Conservation (phyloP, 1,139 yeast species). For the Meyerozyma elateridarum region DNA sequence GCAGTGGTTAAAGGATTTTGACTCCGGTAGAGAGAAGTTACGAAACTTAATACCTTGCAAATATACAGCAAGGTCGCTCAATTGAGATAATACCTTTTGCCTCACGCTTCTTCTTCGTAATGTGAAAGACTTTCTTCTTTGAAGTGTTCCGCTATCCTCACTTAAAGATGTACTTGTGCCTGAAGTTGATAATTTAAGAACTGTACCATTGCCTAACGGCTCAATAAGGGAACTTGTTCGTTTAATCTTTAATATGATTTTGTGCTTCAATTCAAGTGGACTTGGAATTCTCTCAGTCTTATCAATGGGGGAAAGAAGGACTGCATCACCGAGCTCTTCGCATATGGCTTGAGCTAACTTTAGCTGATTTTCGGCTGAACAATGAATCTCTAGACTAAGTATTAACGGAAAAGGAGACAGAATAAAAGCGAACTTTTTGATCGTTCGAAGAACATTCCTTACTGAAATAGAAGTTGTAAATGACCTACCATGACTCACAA, state of each 20-base stretch:
- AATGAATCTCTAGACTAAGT: conserved; percentile 81
- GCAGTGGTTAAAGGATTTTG: conserved; percentile 75
- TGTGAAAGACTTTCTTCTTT: conserved; percentile 16
- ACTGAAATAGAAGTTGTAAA: conserved; percentile 73
- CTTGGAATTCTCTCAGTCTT: conserved; percentile 49
- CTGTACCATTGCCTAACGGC: conserved; percentile 8
- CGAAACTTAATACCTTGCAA: conserved; percentile 71
- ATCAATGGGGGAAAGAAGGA: conserved; percentile 44
- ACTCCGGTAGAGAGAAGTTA: conserved; percentile 81
- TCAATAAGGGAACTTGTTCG: conserved; percentile 31
- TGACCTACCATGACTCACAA: conserved; percentile 85
- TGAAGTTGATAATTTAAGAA: no score
- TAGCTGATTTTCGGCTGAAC: conserved; percentile 61
- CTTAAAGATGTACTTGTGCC: conserved; percentile 44
- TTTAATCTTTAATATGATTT: conserved; percentile 74
- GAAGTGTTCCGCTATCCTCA: conserved; percentile 33
- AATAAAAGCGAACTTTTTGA: conserved; percentile 81
- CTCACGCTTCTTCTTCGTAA: conserved; percentile 20
- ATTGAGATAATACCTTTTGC: conserved; percentile 34
- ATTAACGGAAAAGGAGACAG: conserved; percentile 81
- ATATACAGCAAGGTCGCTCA: conserved; percentile 63
- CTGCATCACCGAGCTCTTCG: conserved; percentile 53
- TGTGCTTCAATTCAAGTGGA: conserved; percentile 66
- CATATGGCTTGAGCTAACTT: conserved; percentile 49
- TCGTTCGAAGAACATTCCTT: conserved; percentile 62